Evolutionary conservation across 2,329 filamentous ascomycete species (phyloP), one percentile per base, ranked within the genome.

Genomic region (Trichoderma breve): DNA sequence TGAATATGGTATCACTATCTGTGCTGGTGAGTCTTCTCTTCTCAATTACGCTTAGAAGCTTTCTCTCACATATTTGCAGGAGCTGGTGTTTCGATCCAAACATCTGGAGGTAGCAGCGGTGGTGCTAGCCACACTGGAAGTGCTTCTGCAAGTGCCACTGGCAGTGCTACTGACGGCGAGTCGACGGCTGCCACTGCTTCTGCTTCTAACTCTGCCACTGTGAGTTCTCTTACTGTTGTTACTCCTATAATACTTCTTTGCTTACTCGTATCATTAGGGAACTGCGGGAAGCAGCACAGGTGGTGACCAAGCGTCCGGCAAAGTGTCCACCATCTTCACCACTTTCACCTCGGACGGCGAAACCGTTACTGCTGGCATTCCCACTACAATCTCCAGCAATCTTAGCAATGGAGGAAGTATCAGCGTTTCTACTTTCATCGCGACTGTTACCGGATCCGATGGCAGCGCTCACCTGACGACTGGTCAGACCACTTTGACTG

Each of bases 1-100:
- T 53, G 70, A 76, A 32, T 85, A 81, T 73, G 85, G 80, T 55
- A 75, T 83, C 71, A 66, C 75, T 14, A 72, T 83, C 71, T 87
- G 86, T 78, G 72, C 77, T 26, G 73, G 81, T 82, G 77, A 76
- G 80, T 76, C n/a, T 24, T 11, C 6, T 6, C 11, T 57, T 11
- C 18, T 34, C 24, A 21, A 21, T 12, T 3, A 9, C 24, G 15
- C 18, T 3, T 15, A 9, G 6, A 36, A 24, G 32, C n/a, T 28
- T 24, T 9, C 47, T 55, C 75, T 80, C 66, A 79, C 72, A 43
- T 14, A 32, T 39, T 39, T 36, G 4, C 65, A 81, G 78, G 74
- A 57, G 81, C 77, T 71, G 82, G 82, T 68, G 79, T 82, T 28
- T 71, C 76, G 36, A 78, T 83, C 68, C 80, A 79, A 15, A 72